These are phyloP conservation scores for Ustilago nuda DNA, from an alignment of 1,284 basidiomycete genomes.

Conservation along the genomic window DNA sequence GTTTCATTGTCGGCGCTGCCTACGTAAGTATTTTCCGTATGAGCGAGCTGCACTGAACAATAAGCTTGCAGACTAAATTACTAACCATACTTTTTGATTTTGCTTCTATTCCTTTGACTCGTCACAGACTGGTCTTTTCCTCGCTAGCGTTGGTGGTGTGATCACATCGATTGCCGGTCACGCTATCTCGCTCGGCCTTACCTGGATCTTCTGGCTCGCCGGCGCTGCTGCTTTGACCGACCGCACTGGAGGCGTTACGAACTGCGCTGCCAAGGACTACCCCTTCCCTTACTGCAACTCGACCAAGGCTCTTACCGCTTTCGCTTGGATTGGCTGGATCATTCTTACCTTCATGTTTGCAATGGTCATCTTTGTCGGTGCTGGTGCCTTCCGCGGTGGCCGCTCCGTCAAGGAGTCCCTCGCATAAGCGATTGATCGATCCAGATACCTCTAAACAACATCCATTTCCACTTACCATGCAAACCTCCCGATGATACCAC, in stretches of 20 bases:
- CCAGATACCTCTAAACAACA: background rate
- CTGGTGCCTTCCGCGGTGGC: slow-evolving; percentile 66
- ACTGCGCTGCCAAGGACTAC: slow-evolving; percentile 25
- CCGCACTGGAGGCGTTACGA: slow-evolving; percentile 48
- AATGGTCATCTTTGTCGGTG: slow-evolving; percentile 59
- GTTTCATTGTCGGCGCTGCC: slow-evolving; percentile 59
- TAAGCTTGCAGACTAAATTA: background rate
- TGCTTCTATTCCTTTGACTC: background rate
- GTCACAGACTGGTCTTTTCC: slow-evolving; percentile 61
- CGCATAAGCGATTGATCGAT: slow-evolving; percentile 24
- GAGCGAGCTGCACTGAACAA: background rate
- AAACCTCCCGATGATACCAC: slow-evolving; percentile 37
- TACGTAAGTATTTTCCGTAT: slow-evolving; percentile 56
- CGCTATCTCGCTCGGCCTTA: slow-evolving; percentile 60
- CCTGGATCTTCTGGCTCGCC: slow-evolving; percentile 66
- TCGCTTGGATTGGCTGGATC: slow-evolving; percentile 66
- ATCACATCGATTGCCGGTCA: slow-evolving; percentile 68
- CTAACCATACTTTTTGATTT: background rate
- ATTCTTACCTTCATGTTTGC: slow-evolving; percentile 60
- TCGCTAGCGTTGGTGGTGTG: slow-evolving; percentile 64
- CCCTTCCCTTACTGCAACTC: slow-evolving; percentile 61
- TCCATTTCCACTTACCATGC: background rate
- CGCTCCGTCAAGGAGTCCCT: slow-evolving; percentile 66
- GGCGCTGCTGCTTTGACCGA: slow-evolving; percentile 64
- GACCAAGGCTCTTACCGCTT: slow-evolving; percentile 64